Percentiles rank a stretch among this genome's conserved stretches.
Evolutionary conservation across 768 basidiomycete genomes (phyloP).

Genomic region (Calocera cornea): DNA sequence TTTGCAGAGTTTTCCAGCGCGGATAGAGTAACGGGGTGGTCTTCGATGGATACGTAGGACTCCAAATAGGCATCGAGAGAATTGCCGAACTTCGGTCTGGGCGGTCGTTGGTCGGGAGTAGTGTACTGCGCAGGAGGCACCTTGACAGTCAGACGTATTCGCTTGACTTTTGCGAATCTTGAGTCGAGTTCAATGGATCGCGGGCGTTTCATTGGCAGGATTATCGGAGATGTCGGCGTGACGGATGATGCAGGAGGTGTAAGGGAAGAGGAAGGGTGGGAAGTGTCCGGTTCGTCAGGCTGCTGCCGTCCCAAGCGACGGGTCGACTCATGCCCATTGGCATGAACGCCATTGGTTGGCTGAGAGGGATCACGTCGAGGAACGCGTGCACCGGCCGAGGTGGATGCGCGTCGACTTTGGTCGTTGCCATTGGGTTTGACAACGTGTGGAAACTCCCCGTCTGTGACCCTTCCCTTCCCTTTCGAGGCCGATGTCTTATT

Average conservation of each 20-base stretch:
- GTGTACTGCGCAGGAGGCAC: slow-evolving; percentile 47
- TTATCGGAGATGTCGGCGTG: not conserved
- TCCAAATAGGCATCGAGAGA: slow-evolving; percentile 45
- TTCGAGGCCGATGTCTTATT: not conserved
- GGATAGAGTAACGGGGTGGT: slow-evolving; percentile 37
- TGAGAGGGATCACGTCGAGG: slow-evolving; percentile 6
- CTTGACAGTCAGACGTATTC: slow-evolving; percentile 54
- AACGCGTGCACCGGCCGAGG: too few relatives aligned
- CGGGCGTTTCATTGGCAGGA: slow-evolving; percentile 14
- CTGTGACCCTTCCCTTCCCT: not conserved
- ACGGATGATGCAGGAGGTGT: slow-evolving; percentile 8
- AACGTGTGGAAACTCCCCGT: not conserved
- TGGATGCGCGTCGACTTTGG: not conserved
- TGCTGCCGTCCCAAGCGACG: not conserved
- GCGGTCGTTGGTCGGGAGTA: slow-evolving; percentile 53
- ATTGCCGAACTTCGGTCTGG: slow-evolving; percentile 35
- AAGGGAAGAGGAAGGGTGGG: slow-evolving; percentile 12
- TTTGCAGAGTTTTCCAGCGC: slow-evolving; percentile 28
- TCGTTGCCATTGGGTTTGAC: not conserved
- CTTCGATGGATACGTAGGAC: slow-evolving; percentile 44
- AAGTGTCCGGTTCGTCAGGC: not conserved
- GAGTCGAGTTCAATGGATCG: slow-evolving; percentile 15
- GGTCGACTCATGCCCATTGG: not conserved
- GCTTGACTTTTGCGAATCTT: slow-evolving; percentile 31
- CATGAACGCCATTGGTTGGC: not conserved